Percentiles rank a stretch among this genome's conserved stretches.
phyloP scores from a whole-genome alignment of 2,329 filamentous ascomycete genomes.

The Fusarium sp. region DNA sequence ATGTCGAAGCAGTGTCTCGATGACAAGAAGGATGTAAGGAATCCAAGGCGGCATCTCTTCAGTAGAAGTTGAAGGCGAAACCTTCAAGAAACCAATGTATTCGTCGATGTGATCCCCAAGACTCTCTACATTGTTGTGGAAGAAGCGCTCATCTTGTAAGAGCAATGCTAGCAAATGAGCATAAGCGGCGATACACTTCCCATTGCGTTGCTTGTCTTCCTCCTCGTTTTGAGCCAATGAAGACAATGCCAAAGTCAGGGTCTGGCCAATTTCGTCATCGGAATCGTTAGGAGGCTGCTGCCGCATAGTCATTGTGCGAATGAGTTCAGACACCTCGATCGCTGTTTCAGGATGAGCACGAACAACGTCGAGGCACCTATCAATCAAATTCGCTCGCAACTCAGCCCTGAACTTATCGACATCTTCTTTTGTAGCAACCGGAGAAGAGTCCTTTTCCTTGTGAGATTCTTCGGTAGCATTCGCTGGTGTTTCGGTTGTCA shows the following conservation, averaged over 20 bases:
- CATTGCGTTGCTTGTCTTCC: slow-evolving; percentile 73
- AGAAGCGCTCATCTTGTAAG: slow-evolving; percentile 85
- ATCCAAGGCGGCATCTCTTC: slow-evolving; percentile 94
- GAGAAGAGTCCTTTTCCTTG: slow-evolving; percentile 27
- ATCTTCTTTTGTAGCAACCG: slow-evolving; percentile 72
- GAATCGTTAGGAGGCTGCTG: slow-evolving; percentile 65
- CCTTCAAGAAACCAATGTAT: slow-evolving; percentile 82
- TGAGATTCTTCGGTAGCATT: slow-evolving; percentile 25
- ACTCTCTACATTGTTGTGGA: slow-evolving; percentile 78
- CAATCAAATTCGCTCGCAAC: slow-evolving; percentile 83
- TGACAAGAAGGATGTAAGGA: slow-evolving; percentile 86
- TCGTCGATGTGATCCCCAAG: slow-evolving; percentile 81
- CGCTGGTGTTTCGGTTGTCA: slow-evolving; percentile 38
- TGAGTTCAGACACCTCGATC: slow-evolving; percentile 90
- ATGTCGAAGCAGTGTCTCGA: slow-evolving; percentile 90
- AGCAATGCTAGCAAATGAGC: slow-evolving; percentile 91
- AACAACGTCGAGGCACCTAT: slow-evolving; percentile 90
- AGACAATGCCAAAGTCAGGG: slow-evolving; percentile 85
- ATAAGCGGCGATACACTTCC: slow-evolving; percentile 80
- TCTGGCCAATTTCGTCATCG: slow-evolving; percentile 81
- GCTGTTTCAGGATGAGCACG: slow-evolving; percentile 89
- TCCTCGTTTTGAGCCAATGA: slow-evolving; percentile 72
- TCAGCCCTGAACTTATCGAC: slow-evolving; percentile 79
- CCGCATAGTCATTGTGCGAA: slow-evolving; percentile 77
- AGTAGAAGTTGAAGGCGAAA: slow-evolving; percentile 72